These are phyloP conservation scores for Paramecium pentaurelia DNA, from an alignment of 73 alveolate species.

Conservation along the genomic window DNA sequence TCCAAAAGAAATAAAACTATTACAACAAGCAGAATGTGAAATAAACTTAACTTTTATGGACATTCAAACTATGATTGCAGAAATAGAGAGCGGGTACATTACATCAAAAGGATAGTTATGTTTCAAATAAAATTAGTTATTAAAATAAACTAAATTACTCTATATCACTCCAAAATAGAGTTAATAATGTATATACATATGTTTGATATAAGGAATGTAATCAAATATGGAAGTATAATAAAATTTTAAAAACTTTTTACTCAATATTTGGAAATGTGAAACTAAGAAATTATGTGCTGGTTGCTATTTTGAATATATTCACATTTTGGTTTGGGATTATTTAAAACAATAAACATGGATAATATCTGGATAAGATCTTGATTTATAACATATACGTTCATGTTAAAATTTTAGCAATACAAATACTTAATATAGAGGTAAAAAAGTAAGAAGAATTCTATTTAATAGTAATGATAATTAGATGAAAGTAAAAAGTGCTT, in stretches of 20 bases:
- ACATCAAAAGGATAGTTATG: background rate
- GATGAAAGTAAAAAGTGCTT: background rate
- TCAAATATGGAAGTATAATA: slow-evolving; percentile 22
- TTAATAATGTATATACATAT: background rate
- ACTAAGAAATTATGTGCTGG: background rate
- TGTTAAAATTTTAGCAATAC: background rate
- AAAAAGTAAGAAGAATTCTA: background rate
- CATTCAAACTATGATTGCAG: background rate
- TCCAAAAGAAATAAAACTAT: background rate
- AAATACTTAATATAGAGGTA: background rate
- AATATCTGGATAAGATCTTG: background rate
- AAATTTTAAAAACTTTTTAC: slow-evolving; percentile 1
- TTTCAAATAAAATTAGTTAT: background rate
- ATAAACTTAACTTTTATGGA: background rate
- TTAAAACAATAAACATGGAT: background rate
- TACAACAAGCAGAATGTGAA: background rate
- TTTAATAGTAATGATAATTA: background rate
- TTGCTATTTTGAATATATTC: background rate
- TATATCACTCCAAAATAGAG: background rate
- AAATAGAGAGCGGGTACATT: background rate
- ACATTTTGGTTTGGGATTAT: slow-evolving; percentile 23
- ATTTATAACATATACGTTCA: background rate
- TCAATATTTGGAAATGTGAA: background rate
- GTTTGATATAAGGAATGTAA: slow-evolving; percentile 27
- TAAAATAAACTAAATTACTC: background rate